Base-by-base conservation (phyloP, 805 yeast genomes). In the Danielia oregonensis region DNA sequence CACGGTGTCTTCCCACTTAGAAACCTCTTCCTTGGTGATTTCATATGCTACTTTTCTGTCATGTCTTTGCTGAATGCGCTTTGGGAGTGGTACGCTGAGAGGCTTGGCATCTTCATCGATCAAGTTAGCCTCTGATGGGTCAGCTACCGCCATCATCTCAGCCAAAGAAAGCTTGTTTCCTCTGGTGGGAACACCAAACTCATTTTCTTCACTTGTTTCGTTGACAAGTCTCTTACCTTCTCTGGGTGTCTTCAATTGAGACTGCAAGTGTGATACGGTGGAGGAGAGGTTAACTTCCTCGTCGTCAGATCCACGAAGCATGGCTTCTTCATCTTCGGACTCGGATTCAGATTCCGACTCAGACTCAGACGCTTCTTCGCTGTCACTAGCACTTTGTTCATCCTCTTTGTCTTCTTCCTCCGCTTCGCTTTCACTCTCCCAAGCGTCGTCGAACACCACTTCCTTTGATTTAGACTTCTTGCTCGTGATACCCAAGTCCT, bases 11-110 rank as follows among this genome's bases (percentile, higher is more conserved):
- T 79, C 76, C 97, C 98, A 93, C 59, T 82, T 84, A 39, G 78
- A 72, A 5, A 91, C 85, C 54, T 93, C 95, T 27, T 82, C 83
- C 47, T 82, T 87, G 29, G 96, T 79, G 22, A 93, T 74, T 37
- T 86, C 94, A 56, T 85, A 89, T 0, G 98, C 97, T 2, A 91
- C 97, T 37, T 70, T 73, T 54, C 97, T 75, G 48, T 89, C 96
- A 46, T 82, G 75, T 54, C 93, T 78, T 48, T 85, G 76, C 59
- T 88, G 95, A 36, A 91, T 79, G 46, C 95, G 77, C 49, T 78
- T 76, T 1, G 97, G 96, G 35, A 88, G 68, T 2, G 97, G 97
- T 9, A 87, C 80, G 0, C 82, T 74, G 31, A 87, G 62, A 1
- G 91, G 71, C 42, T 70, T 68, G 12, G 57, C 38, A 13, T 61